Evolutionary conservation across 2,329 filamentous ascomycete genomes (phyloP), one percentile per base, ranked within the genome.

Genomic region (Rhytidhysteron rufulum): DNA sequence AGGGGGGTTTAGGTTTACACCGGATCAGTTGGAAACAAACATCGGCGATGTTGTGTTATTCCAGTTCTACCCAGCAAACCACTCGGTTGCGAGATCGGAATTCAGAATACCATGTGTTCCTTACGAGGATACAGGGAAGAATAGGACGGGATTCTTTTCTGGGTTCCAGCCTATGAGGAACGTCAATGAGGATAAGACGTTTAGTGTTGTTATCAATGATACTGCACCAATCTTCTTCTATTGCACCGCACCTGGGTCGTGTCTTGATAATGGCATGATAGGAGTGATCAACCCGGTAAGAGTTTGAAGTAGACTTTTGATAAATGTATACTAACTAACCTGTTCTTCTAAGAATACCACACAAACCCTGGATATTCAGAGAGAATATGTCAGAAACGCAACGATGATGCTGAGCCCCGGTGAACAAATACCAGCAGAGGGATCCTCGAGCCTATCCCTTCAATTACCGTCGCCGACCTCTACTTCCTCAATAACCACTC

Each of bases 211-310:
- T 6, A 53, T 67, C 35, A 65, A 64, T 46, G 48, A 49, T 31
- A 63, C 60, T 0, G 51, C 56, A 7, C 63, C 64, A 5, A 60
- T 67, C 11, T 67, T 62, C 47, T 66, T 55, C 47, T 67, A 67
- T 45, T 67, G 63, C 43, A 56, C 81, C 0, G 83, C 83, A 0
- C 74, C 79, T 0, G 74, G 71, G 1, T 86, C 83, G 2, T 91
- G 86, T 54, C 71, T 73, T 3, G 60, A 67, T 3, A 74, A 83
- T 31, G 74, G 78, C 17, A 91, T 91, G 86, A 75, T 91, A 13
- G 86, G 85, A 3, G 83, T 79, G 1, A 83, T 91, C 50, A 91
- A 90, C 54, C 77, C 82, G 5, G 78, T 81, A 67, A 46, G 70
- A 15, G 13, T 11, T 16, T 4, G 31, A 16, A 11, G 6, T 11